phyloP scores from a whole-genome alignment of 495 filamentous ascomycete species.

The Penicillium lividum region DNA sequence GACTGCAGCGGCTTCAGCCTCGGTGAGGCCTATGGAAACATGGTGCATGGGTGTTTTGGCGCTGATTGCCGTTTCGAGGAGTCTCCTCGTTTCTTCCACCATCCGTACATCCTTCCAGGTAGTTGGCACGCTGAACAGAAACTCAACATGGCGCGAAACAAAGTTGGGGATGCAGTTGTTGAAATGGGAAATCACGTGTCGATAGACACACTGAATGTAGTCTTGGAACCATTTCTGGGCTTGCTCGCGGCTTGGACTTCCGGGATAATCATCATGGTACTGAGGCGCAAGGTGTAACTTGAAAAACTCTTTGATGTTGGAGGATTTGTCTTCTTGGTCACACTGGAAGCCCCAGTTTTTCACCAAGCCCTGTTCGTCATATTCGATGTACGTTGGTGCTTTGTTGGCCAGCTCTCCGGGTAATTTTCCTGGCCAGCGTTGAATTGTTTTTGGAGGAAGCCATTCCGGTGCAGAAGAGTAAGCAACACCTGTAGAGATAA shows the following conservation, averaged over 20 bases:
- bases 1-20: constrained; percentile 69
- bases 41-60: constrained; percentile 45
- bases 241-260: constrained; percentile 39
- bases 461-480: constrained; percentile 48
- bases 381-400: constrained; percentile 58
- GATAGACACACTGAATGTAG: constrained; percentile 55
- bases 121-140: constrained; percentile 67
- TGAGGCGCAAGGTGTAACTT: constrained; percentile 59
- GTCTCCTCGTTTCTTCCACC: constrained; percentile 55
- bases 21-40: constrained; percentile 62
- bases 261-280: constrained; percentile 35
- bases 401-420: constrained; percentile 57
- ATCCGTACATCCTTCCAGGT: constrained; percentile 62
- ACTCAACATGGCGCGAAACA: constrained; percentile 54
- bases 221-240: constrained; percentile 58
- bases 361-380: constrained; percentile 42
- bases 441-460: constrained; percentile 54
- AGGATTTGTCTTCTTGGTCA: constrained; percentile 44
- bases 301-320: constrained; percentile 56
- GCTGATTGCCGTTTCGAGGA: constrained; percentile 54
- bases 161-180: constrained; percentile 45
- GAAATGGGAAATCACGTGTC: constrained; percentile 53
- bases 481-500: constrained; percentile 48
- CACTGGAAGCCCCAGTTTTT: constrained; percentile 60
- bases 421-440: constrained; percentile 60